phyloP scores from a whole-genome alignment of 768 basidiomycete genomes.

The Suillus fuscotomentosus region DNA sequence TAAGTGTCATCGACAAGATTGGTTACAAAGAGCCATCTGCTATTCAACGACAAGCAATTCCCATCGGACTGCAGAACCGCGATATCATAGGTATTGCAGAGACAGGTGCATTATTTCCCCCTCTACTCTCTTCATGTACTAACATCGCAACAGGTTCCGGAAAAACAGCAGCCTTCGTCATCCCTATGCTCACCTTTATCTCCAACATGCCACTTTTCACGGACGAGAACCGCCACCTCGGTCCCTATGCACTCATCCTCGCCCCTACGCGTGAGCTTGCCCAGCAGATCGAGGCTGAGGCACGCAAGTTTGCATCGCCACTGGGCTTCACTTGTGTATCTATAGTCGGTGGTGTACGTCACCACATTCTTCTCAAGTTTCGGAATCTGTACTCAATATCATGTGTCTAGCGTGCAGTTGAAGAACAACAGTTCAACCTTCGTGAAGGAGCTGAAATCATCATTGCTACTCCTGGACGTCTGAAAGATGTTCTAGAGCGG shows the following conservation, averaged over 20 bases:
- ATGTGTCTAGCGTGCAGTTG: slow-evolving; percentile 70
- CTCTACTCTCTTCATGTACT: slow-evolving; percentile 4
- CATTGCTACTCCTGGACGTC: slow-evolving; percentile 97
- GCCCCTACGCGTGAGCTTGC: slow-evolving; percentile 98
- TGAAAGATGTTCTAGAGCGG: slow-evolving; percentile 96
- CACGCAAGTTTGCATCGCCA: slow-evolving; percentile 87
- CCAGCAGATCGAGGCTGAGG: slow-evolving; percentile 94
- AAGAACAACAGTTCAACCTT: slow-evolving; percentile 97
- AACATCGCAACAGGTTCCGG: slow-evolving; percentile 71
- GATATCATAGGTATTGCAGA: slow-evolving; percentile 99
- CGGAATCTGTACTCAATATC: slow-evolving; percentile 14
- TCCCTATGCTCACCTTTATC: slow-evolving; percentile 97
- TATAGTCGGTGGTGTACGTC: slow-evolving; percentile 89
- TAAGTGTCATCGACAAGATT: slow-evolving; percentile 84
- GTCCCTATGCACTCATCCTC: slow-evolving; percentile 90
- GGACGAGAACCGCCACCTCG: slow-evolving; percentile 92
- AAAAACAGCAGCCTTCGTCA: slow-evolving; percentile 98
- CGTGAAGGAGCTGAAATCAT: slow-evolving; percentile 99
- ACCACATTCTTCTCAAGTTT: slow-evolving; percentile 5
- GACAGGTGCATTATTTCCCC: slow-evolving; percentile 61
- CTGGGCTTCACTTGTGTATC: slow-evolving; percentile 94
- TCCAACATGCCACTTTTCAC: slow-evolving; percentile 78
- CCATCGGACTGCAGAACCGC: slow-evolving; percentile 95
- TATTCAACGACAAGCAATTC: slow-evolving; percentile 98
- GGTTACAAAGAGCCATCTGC: slow-evolving; percentile 97